Evolutionary conservation across 2,329 filamentous ascomycete species (phyloP), one percentile per base, ranked within the genome.

Genomic region (Podosphaera xanthii): DNA sequence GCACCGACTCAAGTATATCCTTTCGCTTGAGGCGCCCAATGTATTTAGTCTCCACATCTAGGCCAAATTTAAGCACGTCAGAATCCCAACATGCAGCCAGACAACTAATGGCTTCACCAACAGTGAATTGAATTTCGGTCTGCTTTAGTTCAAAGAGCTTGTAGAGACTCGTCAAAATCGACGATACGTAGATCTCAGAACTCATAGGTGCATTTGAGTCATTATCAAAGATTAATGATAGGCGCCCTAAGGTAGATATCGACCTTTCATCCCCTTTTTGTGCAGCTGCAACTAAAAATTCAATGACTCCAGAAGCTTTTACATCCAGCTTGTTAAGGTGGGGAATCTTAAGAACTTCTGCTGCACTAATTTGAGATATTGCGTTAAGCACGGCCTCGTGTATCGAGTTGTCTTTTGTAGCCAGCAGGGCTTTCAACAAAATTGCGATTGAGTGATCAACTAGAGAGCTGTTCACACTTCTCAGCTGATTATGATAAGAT

Each of bases 91-190:
- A 83, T 44, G 78, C 81, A 44, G 87, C 78, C 5, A 85, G 79
- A 54, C 86, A 86, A 54, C 86, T 84, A 58, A 97, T 77, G 10
- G 92, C 88, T 69, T 95, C 90, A 12, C 92, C 92, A 35, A 94
- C 82, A 0, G 88, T 81, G 68, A 98, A 96, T 62, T 96, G 91
- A 1, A 90, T 78, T 69, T 97, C 91, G 0, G 86, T 80, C 64
- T 89, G 84, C 64, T 87, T 87, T 50, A 92, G 80, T 67, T 95
- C 89, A 65, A 94, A 85, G 2, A 97, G 74, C 8, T 77, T 77
- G 68, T 90, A 86, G 0, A 97, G 73, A 35, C 79, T 81, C 9
- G 81, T 76, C 10, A 88, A 71, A 4, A 94, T 78, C 8, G 75
- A 72, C 1, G 71, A 71, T 0, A 86, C 69, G 0, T 70, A 63